These are phyloP conservation scores for Trametes meyenii DNA, from an alignment of 768 basidiomycete genomes.

Conservation along the genomic window DNA sequence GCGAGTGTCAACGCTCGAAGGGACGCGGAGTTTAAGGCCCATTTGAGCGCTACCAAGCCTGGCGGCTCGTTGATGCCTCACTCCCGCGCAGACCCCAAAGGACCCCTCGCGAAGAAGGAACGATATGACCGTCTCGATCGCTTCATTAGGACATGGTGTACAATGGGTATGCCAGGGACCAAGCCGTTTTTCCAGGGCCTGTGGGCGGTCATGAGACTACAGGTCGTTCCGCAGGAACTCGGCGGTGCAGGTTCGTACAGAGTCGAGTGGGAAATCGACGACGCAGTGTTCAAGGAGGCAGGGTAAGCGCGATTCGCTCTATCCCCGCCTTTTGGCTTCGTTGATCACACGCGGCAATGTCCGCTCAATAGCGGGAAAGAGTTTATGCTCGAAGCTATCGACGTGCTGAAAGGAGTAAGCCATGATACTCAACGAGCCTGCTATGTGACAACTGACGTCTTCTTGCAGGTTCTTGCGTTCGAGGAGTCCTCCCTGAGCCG, in stretches of 20 bases:
- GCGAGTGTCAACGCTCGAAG: slow-evolving; percentile 74
- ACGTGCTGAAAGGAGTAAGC: slow-evolving; percentile 85
- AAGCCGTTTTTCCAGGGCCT: slow-evolving; percentile 81
- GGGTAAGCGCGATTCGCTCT: slow-evolving; percentile 61
- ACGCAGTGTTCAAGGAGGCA: slow-evolving; percentile 92
- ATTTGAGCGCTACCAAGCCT: slow-evolving; percentile 74
- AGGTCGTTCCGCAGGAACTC: slow-evolving; percentile 75
- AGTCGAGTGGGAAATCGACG: slow-evolving; percentile 91
- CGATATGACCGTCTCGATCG: slow-evolving; percentile 73
- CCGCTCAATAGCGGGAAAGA: slow-evolving; percentile 73
- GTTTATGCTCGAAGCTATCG: slow-evolving; percentile 91
- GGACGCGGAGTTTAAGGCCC: slow-evolving; percentile 84
- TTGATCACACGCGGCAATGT: slow-evolving; percentile 26
- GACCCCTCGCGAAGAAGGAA: slow-evolving; percentile 72
- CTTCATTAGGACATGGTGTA: slow-evolving; percentile 84
- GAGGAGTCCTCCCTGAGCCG: slow-evolving; percentile 54
- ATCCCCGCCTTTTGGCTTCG: slow-evolving; percentile 24
- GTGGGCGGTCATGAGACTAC: slow-evolving; percentile 82
- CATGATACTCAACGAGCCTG: slow-evolving; percentile 19
- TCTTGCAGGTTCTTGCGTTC: slow-evolving; percentile 63
- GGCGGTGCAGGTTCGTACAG: slow-evolving; percentile 76
- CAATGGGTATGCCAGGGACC: slow-evolving; percentile 84
- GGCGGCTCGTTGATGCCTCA: slow-evolving; percentile 81
- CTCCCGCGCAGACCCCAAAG: slow-evolving; percentile 65
- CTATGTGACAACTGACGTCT: slow-evolving; percentile 15